phyloP scores from a whole-genome alignment of 73 alveolate species.

The Symbiodinium natans region DNA sequence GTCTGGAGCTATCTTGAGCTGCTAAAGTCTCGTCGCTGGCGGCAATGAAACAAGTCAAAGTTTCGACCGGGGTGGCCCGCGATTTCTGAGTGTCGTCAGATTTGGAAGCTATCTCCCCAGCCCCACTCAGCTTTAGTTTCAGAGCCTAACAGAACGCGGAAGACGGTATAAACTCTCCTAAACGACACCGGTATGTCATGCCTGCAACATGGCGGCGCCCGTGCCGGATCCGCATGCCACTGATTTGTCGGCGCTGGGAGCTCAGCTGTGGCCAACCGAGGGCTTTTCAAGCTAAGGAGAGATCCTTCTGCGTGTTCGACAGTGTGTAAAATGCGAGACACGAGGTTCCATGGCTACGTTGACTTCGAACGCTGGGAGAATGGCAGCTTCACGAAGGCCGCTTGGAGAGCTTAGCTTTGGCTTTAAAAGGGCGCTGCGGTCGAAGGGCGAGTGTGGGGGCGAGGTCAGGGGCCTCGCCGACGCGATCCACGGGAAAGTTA shows the following conservation, averaged over 20 bases:
- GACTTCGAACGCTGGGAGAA: neutral
- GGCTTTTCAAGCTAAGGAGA: neutral
- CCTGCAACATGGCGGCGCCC: constrained; percentile 19
- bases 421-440: no score
- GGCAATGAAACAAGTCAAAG: neutral
- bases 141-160: neutral
- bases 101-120: no score
- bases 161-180: neutral
- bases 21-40: neutral
- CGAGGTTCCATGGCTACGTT: constrained; percentile 13
- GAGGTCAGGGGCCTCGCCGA: constrained; percentile 23
- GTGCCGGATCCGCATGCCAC: constrained; percentile 65
- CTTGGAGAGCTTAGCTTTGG: no score
- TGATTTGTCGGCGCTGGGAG: constrained; percentile 26
- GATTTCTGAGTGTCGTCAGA: neutral
- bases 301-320: neutral
- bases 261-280: no score
- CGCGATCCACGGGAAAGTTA: constrained; percentile 55
- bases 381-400: neutral
- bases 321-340: neutral
- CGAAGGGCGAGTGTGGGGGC: no score
- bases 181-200: constrained; percentile 4
- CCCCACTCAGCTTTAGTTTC: neutral
- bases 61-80: neutral
- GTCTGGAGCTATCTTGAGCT: no score